phyloP scores from a whole-genome alignment of 2,329 filamentous ascomycete species.

The Chalara sp. region DNA sequence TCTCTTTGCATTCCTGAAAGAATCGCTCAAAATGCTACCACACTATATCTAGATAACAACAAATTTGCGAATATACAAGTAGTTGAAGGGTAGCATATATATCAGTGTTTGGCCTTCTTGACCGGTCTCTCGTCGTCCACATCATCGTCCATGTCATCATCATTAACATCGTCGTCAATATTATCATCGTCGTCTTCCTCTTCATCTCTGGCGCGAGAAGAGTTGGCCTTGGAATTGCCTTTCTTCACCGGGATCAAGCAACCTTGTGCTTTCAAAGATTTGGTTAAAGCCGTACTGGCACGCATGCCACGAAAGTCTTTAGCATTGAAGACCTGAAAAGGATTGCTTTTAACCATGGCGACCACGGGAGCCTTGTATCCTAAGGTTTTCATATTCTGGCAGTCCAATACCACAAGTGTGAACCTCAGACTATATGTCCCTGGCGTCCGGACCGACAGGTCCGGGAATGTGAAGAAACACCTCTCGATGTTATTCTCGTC shows the following conservation, averaged over 20 bases:
- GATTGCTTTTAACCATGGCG: slow-evolving; percentile 53
- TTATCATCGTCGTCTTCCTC: slow-evolving; percentile 20
- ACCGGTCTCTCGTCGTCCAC: no score
- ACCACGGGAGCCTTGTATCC: slow-evolving; percentile 45
- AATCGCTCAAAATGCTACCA: no score
- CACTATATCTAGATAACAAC: no score
- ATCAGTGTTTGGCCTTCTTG: no score
- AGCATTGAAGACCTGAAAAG: slow-evolving; percentile 76
- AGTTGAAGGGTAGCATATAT: no score
- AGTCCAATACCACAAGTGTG: slow-evolving; percentile 65
- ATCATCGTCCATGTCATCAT: slow-evolving; percentile 5
- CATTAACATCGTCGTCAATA: slow-evolving; percentile 16
- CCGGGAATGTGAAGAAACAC: slow-evolving; percentile 81
- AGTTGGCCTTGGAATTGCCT: slow-evolving; percentile 60
- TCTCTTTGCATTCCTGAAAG: no score
- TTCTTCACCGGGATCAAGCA: slow-evolving; percentile 84
- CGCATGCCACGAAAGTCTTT: slow-evolving; percentile 85
- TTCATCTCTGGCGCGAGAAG: slow-evolving; percentile 26
- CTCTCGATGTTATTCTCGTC: slow-evolving; percentile 69
- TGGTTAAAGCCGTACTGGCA: slow-evolving; percentile 67
- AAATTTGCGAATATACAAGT: no score
- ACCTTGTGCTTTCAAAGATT: slow-evolving; percentile 69
- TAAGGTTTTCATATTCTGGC: slow-evolving; percentile 42
- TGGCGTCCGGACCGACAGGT: slow-evolving; percentile 72
- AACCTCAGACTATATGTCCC: slow-evolving; percentile 72